These are phyloP conservation scores for Starmerella stigmatis DNA, from an alignment of 805 yeast species.

Conservation along the genomic window DNA sequence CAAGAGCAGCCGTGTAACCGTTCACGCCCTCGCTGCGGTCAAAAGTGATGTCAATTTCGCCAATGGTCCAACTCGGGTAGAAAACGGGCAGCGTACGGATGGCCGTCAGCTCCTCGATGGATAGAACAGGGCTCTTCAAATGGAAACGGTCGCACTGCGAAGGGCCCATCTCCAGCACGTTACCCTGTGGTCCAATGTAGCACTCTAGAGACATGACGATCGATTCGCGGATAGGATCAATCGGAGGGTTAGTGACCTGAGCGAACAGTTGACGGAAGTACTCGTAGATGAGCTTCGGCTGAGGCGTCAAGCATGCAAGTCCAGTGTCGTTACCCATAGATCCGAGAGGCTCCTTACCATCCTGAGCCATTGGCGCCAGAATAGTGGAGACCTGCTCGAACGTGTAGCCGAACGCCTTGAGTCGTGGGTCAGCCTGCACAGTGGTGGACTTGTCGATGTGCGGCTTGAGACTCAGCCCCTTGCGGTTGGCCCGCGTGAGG, in stretches of 20 bases:
- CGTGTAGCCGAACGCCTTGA: conserved; percentile 85
- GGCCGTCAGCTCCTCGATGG: conserved; percentile 64
- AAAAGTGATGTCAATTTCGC: conserved; percentile 80
- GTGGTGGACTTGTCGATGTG: conserved; percentile 28
- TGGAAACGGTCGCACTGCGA: conserved; percentile 82
- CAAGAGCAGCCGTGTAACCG: conserved; percentile 78
- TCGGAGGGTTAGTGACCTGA: conserved; percentile 97
- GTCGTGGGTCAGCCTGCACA: conserved; percentile 71
- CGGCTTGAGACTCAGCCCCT: conserved; percentile 27
- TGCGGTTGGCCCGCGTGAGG: conserved; percentile 44
- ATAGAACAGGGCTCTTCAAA: conserved; percentile 71
- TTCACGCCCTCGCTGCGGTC: conserved; percentile 68
- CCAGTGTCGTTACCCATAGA: conserved; percentile 99
- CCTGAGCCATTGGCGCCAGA: conserved; percentile 85
- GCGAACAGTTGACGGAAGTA: conserved; percentile 95
- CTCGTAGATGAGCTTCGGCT: conserved; percentile 82
- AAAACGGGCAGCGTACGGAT: conserved; percentile 59
- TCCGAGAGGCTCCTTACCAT: conserved; percentile 89
- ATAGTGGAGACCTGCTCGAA: conserved; percentile 78
- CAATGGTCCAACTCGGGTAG: conserved; percentile 78
- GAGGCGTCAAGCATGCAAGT: conserved; percentile 85
- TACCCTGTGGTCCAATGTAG: conserved; percentile 97
- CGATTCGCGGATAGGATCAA: conserved; percentile 93
- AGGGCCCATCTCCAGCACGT: conserved; percentile 83
- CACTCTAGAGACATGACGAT: conserved; percentile 97